Base-by-base conservation (phyloP, 2,329 filamentous ascomycete genomes). In the Aspergillus aculeatinus region DNA sequence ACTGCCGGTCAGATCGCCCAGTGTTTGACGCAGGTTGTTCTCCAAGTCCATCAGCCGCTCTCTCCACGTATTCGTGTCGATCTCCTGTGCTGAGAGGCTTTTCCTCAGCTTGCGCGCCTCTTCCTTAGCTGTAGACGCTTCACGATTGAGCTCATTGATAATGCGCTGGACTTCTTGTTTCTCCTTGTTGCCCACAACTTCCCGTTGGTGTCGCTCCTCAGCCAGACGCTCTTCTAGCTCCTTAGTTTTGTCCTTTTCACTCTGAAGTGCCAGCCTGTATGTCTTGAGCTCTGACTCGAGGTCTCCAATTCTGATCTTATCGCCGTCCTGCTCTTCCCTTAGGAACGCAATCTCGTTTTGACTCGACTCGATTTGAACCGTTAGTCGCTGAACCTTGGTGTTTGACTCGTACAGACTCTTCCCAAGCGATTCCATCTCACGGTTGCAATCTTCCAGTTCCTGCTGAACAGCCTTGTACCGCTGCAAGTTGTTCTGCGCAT, bases 261-360 rank as follows among this genome's bases (percentile, higher is more conserved):
- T 92, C 59, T 89, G 86, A n/a, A 96, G 80, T 52, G 81, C 86
- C 70, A 92, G 87, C 73, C 96, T 90, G n/a, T 87, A 85, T 59
- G 87, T 89, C 68, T 91, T 90, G 42, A 97, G 79, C 14, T 89
- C 87, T 9, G 91, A 90, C 72, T 98, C 93, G 7, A 98, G 82
- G 70, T 98, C 92, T 42, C 94, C 92, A 69, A 99, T 98, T 77
- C 92, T 93, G 73, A 99, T 96, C 83, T 99, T 99, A 80, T 99
- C 95, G 19, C 86, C 87, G 76, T 99, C 95, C 76, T 99, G 95
- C 79, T 99, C 95, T 73, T 99, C 95, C 1, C 95, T 88, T 54
- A 99, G 77, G 83, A 99, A 99, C 1, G 91, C 88, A 76, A 98
- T 96, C 75, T 99, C 95, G 60, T 89, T 89, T 69, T 97, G 94